Percentiles rank a stretch among this genome's conserved stretches.
phyloP scores from a whole-genome alignment of 768 basidiomycete genomes.

The Russula vinacea region DNA sequence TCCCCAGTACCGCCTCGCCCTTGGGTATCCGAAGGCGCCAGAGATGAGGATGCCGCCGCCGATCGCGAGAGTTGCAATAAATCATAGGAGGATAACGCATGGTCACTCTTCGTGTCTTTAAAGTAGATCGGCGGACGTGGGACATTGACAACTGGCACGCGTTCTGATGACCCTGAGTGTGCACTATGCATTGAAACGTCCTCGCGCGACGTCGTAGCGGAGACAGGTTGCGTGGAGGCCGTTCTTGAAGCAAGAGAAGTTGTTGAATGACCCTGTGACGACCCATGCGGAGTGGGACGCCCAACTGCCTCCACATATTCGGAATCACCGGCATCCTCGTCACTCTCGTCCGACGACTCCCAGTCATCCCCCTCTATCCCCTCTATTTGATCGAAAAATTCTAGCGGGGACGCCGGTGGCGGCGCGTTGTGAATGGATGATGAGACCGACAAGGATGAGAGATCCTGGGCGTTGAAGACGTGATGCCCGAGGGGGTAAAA shows the following conservation, averaged over 20 bases:
- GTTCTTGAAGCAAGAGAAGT: conserved; percentile 10
- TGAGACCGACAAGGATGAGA: conserved; percentile 45
- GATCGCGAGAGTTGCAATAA: conserved; percentile 21
- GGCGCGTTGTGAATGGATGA: conserved; percentile 58
- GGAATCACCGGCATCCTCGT: conserved; percentile 32
- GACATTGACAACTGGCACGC: conserved; percentile 20
- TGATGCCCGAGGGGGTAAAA: conserved; percentile 8
- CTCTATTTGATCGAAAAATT: conserved; percentile 75
- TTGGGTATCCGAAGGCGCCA: conserved; percentile 18
- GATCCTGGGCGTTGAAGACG: conserved; percentile 32
- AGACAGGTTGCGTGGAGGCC: conserved; percentile 25
- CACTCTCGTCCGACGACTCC: conserved; percentile 53
- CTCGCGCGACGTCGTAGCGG: conserved; percentile 15
- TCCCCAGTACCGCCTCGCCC: conserved; percentile 21
- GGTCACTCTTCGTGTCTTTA: conserved; percentile 26
- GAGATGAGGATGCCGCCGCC: conserved; percentile 13
- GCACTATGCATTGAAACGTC: conserved; percentile 9
- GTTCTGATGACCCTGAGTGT: conserved; percentile 18
- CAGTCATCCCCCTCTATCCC: conserved; percentile 66
- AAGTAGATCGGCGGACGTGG: conserved; percentile 27
- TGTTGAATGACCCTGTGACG: conserved; percentile 18
- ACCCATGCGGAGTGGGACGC: conserved; percentile 13
- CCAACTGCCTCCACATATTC: conserved; percentile 31
- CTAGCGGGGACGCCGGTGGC: conserved; percentile 59
- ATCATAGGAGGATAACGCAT: conserved; percentile 24